Percentiles rank a stretch among this genome's conserved stretches.
These are phyloP conservation scores for Penicillium lividum DNA, from an alignment of 495 filamentous ascomycete species.

Conservation along the genomic window DNA sequence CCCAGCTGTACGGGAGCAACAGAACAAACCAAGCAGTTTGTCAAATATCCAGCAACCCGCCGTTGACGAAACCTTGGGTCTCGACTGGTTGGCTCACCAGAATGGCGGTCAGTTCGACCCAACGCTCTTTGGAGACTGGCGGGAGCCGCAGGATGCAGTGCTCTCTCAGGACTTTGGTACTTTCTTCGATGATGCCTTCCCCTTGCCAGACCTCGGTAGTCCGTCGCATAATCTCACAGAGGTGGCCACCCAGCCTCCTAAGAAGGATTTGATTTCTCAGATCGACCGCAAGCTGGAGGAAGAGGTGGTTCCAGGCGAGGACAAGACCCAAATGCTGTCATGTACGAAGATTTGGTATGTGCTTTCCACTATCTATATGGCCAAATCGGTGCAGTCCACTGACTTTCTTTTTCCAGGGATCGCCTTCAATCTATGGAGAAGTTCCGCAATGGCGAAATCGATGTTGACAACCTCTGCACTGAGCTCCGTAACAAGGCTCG, in stretches of 20 bases:
- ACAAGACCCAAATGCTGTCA: conserved; percentile 65
- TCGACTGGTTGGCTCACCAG: conserved; percentile 82
- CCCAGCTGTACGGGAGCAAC: conserved; percentile 46
- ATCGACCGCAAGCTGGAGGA: conserved; percentile 69
- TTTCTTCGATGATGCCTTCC: conserved; percentile 89
- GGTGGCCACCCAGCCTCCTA: conserved; percentile 34
- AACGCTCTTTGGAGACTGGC: conserved; percentile 87
- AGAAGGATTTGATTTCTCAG: conserved; percentile 71
- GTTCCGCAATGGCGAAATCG: conserved; percentile 83
- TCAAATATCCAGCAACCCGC: conserved; percentile 28
- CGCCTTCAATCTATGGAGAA: conserved; percentile 83
- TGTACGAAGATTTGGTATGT: conserved; percentile 94
- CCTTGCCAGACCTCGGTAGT: conserved; percentile 70
- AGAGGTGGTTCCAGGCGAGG: conserved; percentile 66
- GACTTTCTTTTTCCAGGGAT: conserved; percentile 63
- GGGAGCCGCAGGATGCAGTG: conserved; percentile 81
- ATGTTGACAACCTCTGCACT: conserved; percentile 88
- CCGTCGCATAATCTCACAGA: conserved; percentile 67
- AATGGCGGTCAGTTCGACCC: conserved; percentile 91
- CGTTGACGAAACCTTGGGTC: conserved; percentile 32
- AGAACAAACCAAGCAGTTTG: conserved; percentile 27
- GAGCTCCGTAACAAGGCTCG: conserved; percentile 96
- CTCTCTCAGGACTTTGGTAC: conserved; percentile 66
- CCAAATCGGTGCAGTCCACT: not conserved
- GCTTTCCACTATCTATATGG: not conserved